These are phyloP conservation scores for Spergularia bocconei DNA, from an alignment of 148 eudicot genomes.

Conservation along the genomic window DNA sequence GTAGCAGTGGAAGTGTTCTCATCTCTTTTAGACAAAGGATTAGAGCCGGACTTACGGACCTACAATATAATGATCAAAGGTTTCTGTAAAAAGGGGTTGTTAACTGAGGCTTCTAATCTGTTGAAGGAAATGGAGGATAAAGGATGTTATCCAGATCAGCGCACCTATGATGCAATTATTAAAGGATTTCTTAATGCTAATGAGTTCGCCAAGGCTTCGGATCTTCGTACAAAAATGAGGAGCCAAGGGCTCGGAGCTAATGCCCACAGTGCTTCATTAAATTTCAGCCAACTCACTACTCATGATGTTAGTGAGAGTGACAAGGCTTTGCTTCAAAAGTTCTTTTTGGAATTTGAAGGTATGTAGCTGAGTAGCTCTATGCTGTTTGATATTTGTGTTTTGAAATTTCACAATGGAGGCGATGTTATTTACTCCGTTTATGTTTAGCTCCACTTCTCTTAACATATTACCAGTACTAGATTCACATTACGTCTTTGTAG, in stretches of 20 bases:
- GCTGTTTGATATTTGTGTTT: too few species aligned
- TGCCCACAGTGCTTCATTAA: too few species aligned
- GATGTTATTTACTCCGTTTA: too few species aligned
- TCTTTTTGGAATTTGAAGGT: not conserved
- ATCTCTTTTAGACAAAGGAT: not conserved
- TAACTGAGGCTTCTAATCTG: conserved; percentile 11
- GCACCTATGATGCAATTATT: conserved; percentile 9
- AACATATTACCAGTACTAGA: too few species aligned
- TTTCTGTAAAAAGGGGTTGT: not conserved
- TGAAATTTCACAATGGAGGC: too few species aligned
- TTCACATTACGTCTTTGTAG: too few species aligned
- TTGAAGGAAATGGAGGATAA: conserved; percentile 15
- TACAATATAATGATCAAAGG: conserved; percentile 19
- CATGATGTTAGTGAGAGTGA: too few species aligned
- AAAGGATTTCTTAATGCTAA: not conserved
- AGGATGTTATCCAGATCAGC: not conserved
- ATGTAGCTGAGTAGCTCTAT: too few species aligned
- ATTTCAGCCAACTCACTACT: too few species aligned
- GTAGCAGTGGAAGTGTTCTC: not conserved
- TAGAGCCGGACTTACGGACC: not conserved
- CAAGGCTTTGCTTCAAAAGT: not conserved
- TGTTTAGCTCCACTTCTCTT: too few species aligned
- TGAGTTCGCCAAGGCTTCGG: not conserved
- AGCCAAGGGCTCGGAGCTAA: too few species aligned
- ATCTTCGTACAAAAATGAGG: too few species aligned